Base-by-base conservation (phyloP, 768 basidiomycete species). In the Mycena leptocephala region DNA sequence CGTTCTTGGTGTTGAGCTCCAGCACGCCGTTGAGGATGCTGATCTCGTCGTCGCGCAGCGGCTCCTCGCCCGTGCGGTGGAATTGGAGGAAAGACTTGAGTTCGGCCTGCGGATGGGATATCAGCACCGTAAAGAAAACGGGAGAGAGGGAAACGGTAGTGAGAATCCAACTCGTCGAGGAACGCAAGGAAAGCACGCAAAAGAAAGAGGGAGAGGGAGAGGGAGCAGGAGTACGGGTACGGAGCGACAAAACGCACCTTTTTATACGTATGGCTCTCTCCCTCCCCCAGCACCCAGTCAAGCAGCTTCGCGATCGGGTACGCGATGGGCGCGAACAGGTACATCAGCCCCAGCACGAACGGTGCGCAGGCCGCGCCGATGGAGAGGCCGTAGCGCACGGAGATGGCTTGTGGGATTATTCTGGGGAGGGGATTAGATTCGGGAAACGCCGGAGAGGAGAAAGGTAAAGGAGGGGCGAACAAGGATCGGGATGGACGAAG, bases 291-390 rank as follows among this genome's bases (percentile, higher is more conserved):
- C 3, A 94, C 90, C 59, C 85, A 87, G 82, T 99, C 98, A 41
- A 99, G 92, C 0, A 99, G 85, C 78, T 93, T 93, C 33, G 95
- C 95, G 70, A 93, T 93, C 5, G 95, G 95, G 83, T 89, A 97
- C 0, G 96, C 96, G 75, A 97, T 87, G 5, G 96, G 96, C 13
- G 94, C 92, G 37, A 90, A 10, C n/a, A n/a, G n/a, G n/a, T n/a
- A n/a, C n/a, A n/a, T n/a, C n/a, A n/a, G n/a, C n/a, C n/a, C n/a
- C n/a, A 94, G 88, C 7, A 97, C 95, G 74, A 96, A 89, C 0
- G 94, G 95, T 0, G 94, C 92, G 72, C 95, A 95, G n/a, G 85
- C 88, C 0, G 96, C 95, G 20, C 96, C 96, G 73, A 97, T 93
- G 2, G 91, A 84, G 20, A 97, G 91, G 61, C 96, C 96, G 82